Evolutionary conservation across 2,329 filamentous ascomycete species (phyloP).

Genomic region (Fonsecaea erecta): DNA sequence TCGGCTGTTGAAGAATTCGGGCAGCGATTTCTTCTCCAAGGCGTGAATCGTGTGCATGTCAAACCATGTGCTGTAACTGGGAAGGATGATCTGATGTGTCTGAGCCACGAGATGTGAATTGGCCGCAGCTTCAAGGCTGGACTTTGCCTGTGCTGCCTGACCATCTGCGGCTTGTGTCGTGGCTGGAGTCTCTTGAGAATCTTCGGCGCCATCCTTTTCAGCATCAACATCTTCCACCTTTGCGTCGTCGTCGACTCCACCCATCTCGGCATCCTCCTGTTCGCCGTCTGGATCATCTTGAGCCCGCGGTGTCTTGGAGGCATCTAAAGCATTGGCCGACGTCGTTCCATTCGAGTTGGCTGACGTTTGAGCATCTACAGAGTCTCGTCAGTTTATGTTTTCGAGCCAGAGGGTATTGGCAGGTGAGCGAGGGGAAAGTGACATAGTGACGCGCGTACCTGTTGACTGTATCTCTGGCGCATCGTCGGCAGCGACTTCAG

Average conservation of each 20-base stretch:
- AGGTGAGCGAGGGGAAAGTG: not conserved
- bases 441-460: slow-evolving; percentile 24
- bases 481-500: slow-evolving; percentile 10
- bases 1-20: slow-evolving; percentile 97
- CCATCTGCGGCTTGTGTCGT: slow-evolving; percentile 57
- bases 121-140: slow-evolving; percentile 80
- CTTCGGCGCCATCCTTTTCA: slow-evolving; percentile 51
- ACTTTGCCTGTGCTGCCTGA: slow-evolving; percentile 71
- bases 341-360: slow-evolving; percentile 18
- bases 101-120: slow-evolving; percentile 91
- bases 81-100: slow-evolving; percentile 92
- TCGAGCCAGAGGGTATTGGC: not conserved
- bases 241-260: slow-evolving; percentile 59
- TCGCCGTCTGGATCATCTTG: slow-evolving; percentile 62
- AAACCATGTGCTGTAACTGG: slow-evolving; percentile 98
- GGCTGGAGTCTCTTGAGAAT: slow-evolving; percentile 44
- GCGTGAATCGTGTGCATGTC: slow-evolving; percentile 93
- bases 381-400: not conserved
- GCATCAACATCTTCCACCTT: slow-evolving; percentile 45
- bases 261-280: slow-evolving; percentile 79
- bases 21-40: slow-evolving; percentile 91
- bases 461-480: slow-evolving; percentile 10
- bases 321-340: slow-evolving; percentile 52
- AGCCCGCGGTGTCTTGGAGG: slow-evolving; percentile 66
- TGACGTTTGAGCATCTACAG: slow-evolving; percentile 20